Evolutionary conservation across 140 eudicot species (phyloP), one percentile per base, ranked within the genome.

Genomic region (Senecio squalidus): DNA sequence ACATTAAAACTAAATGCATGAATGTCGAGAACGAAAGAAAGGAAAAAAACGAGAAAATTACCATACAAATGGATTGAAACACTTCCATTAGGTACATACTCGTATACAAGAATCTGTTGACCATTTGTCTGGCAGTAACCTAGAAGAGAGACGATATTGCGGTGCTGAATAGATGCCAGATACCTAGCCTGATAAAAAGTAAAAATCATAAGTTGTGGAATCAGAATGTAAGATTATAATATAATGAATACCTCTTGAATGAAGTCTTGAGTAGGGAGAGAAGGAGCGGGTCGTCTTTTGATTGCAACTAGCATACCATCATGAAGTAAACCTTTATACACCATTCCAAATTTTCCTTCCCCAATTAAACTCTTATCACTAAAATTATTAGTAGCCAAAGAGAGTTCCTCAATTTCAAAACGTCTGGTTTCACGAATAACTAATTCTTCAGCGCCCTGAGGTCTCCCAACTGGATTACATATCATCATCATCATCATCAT

Each of bases 221-320:
- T 8, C 53, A 59, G 43, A 51, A 50, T 23, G 38, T 6, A 64
- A 23, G 3, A 64, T 13, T 25, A 50, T 30, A 39, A 40, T 29
- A 9, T 18, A 5, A 21, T 34, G 21, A 21, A 34, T 74, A 84
- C 97, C 97, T 89, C 97, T 53, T 82, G 79, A 68, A 82, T 45
- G 63, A 89, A 89, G 41, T 89, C 95, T 36, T 67, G 84, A 76
- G 71, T 85, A 55, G 95, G 84, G 30, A n/a, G n/a, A n/a, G n/a
- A n/a, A n/a, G 80, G 58, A 60, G 76, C 82, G 25, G 70, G 54
- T 39, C 97, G 78, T 62, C 71, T 78, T 67, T 89, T 89, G 10
- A 89, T 89, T n/a, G 97, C 97, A 18, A 89, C 97, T 4, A 89
- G 75, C 89, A 82, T 82, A 69, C 97, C 97, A 73, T 89, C 94